Base-by-base conservation (phyloP, 2,329 filamentous ascomycete genomes). In the Xylariaceae sp. region DNA sequence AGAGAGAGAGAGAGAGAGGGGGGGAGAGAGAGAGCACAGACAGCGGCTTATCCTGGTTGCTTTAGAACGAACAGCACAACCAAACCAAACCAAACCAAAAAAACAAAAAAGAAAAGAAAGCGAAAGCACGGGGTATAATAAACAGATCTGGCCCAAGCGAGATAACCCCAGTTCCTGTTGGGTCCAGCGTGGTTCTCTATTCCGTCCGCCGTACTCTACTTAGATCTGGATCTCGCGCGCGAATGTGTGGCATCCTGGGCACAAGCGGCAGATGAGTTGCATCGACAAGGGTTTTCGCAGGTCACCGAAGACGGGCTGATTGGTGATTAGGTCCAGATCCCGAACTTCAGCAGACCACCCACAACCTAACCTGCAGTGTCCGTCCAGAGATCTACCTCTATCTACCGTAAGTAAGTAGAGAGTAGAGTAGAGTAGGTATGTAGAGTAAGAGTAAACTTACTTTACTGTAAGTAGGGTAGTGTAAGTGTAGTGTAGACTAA, bases 161-260 rank as follows among this genome's bases (percentile, higher is more conserved):
- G 32, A 32, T 12, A 37, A 19, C 19, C 19, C 19, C 19, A 19
- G 44, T 12, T 46, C 54, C 40, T 47, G n/a, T 40, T 19, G 40
- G 44, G n/a, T 41, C 55, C 40, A 47, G 26, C 41, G 45, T 50
- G 56, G 42, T 53, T 31, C 51, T 50, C 50, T 43, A 50, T 47
- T 19, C 50, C 6, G 32, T 37, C 8, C 35, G 5, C 42, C 48
- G 51, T 42, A 53, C 41, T 53, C 51, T 32, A 32, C 19, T 1
- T 19, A 55, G 58, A 58, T 59, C 56, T 60, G 46, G 54, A 59
- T 55, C 48, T 57, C 41, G 54, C 60, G 56, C 58, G 34, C 55
- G 58, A 59, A 56, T 53, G 53, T 34, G 56, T 50, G 47, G 50
- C 50, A 53, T 53, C 54, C 41, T 51, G 44, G 54, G 50, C 46